phyloP scores from a whole-genome alignment of 116 monocot species.

The Cymodocea nodosa region DNA sequence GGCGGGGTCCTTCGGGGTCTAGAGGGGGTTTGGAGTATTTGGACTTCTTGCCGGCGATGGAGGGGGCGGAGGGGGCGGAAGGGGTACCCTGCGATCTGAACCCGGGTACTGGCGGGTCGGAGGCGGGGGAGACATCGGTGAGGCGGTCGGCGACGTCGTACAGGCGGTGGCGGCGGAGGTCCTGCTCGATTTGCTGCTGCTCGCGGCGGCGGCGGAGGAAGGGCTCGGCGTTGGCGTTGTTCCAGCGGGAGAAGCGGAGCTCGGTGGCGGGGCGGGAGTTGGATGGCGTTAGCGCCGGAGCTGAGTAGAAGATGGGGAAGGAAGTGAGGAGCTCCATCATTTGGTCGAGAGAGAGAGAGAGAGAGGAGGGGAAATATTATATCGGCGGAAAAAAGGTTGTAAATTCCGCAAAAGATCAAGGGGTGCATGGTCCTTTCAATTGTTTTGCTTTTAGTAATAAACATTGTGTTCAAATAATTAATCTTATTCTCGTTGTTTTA shows the following conservation, averaged over 20 bases:
- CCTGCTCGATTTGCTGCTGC: conserved; percentile 57
- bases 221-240: conserved; percentile 87
- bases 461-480: too few species aligned
- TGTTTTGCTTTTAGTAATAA: too few species aligned
- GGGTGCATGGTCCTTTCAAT: too few species aligned
- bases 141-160: conserved; percentile 30
- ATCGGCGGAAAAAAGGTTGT: too few species aligned
- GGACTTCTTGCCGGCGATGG: conserved; percentile 55
- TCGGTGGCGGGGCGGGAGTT: conserved; percentile 25
- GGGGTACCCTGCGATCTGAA: conserved; percentile 59
- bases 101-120: conserved; percentile 1
- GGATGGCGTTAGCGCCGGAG: not conserved
- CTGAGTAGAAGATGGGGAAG: not conserved
- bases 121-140: conserved; percentile 15
- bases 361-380: too few species aligned
- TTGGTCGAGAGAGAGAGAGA: too few species aligned
- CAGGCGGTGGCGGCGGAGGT: conserved; percentile 71
- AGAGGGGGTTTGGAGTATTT: conserved; percentile 69
- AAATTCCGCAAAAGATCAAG: too few species aligned
- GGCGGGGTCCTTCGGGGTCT: conserved; percentile 12
- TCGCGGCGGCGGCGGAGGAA: conserved; percentile 57
- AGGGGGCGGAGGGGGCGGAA: conserved; percentile 66
- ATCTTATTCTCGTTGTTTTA: too few species aligned
- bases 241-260: conserved; percentile 77
- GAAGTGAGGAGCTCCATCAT: too few species aligned